A percentile compares a stretch with the other conserved stretches of the same genome.
Evolutionary conservation across 2,329 filamentous ascomycete genomes (phyloP).

Genomic region (Corynespora cassiicola): DNA sequence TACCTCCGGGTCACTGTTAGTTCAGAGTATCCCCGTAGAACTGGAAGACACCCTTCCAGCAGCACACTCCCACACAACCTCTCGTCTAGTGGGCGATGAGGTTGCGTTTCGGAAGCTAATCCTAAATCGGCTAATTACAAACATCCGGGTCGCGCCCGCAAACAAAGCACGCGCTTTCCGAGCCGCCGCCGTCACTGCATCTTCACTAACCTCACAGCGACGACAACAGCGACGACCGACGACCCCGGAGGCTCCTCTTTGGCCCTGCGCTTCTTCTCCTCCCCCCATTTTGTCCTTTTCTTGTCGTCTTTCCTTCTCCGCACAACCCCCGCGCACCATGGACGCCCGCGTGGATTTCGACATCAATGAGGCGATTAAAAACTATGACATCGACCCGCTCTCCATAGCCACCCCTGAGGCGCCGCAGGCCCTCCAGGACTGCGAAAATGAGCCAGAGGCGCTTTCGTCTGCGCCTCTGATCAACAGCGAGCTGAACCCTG

Average conservation of each 20-base stretch:
- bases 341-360: slow-evolving; percentile 78
- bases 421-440: slow-evolving; percentile 81
- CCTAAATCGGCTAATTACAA: slow-evolving; percentile 26
- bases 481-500: slow-evolving; percentile 86
- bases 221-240: slow-evolving; percentile 16
- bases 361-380: slow-evolving; percentile 94
- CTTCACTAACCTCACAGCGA: slow-evolving; percentile 13
- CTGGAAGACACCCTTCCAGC: no score
- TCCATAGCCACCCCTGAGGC: slow-evolving; percentile 86
- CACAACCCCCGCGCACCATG: slow-evolving; percentile 60
- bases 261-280: slow-evolving; percentile 22
- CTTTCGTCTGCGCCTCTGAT: slow-evolving; percentile 76
- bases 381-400: slow-evolving; percentile 92
- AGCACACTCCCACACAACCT: no score
- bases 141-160: slow-evolving; percentile 24
- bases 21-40: no score
- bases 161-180: slow-evolving; percentile 12
- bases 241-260: slow-evolving; percentile 18
- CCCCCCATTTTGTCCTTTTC: slow-evolving; percentile 14
- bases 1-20: no score
- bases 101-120: no score
- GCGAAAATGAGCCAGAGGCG: slow-evolving; percentile 88
- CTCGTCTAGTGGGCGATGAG: no score
- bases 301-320: slow-evolving; percentile 9
- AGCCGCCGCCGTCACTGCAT: slow-evolving; percentile 20